Conservation (phyloP, 129 eudicot genomes). For the Oenanthe sinensis region DNA sequence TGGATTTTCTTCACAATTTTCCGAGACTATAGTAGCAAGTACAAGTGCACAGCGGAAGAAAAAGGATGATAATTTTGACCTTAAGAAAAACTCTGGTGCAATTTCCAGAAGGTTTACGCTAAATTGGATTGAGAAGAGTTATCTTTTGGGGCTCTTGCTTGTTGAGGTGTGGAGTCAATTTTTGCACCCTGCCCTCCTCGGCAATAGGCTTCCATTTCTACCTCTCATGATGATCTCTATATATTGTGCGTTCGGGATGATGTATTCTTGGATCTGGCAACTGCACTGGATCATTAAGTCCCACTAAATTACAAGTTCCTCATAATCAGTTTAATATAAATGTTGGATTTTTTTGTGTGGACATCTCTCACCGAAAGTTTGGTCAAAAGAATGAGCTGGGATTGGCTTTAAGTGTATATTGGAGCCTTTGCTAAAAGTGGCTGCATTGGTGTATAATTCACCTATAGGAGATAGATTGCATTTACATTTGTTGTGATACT, state of each 20-base stretch:
- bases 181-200: slow-evolving; percentile 55
- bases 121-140: slow-evolving; percentile 57
- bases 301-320: slow-evolving; percentile 15
- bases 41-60: slow-evolving; percentile 12
- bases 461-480: background rate
- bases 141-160: slow-evolving; percentile 58
- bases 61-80: slow-evolving; percentile 10
- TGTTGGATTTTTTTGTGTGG: background rate
- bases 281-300: slow-evolving; percentile 40
- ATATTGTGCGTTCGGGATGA: slow-evolving; percentile 77
- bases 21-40: slow-evolving; percentile 9
- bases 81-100: slow-evolving; percentile 3
- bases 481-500: background rate
- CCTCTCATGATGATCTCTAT: slow-evolving; percentile 76
- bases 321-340: background rate
- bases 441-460: background rate
- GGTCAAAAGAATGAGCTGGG: background rate
- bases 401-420: background rate
- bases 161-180: slow-evolving; percentile 86
- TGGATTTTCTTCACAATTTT: slow-evolving; percentile 57
- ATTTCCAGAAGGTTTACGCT: slow-evolving; percentile 17
- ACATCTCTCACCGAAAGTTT: background rate
- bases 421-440: background rate
- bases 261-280: slow-evolving; percentile 98
- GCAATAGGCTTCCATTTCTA: slow-evolving; percentile 58